Percentiles rank a stretch among this genome's conserved stretches.
Evolutionary conservation across 2,329 filamentous ascomycete genomes (phyloP).

Genomic region (Sporothrix dimorphospora): DNA sequence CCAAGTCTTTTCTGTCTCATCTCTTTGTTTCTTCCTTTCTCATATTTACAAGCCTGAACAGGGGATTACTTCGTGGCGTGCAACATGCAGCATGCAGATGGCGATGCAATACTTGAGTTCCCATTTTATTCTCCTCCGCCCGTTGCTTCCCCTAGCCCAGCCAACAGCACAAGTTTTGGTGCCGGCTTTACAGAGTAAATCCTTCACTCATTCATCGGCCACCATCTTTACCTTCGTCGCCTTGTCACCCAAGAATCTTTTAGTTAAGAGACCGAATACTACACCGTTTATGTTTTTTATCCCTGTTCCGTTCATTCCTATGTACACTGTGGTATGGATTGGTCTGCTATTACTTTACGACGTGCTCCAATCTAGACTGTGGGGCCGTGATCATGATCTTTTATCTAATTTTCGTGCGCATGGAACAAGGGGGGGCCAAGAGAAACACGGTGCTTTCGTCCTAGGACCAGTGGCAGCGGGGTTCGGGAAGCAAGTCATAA

Average conservation of each 20-base stretch:
- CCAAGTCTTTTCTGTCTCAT: background rate
- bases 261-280: background rate
- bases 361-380: background rate
- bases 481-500: conserved; percentile 2
- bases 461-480: background rate
- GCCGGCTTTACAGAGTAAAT: background rate
- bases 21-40: background rate
- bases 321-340: background rate
- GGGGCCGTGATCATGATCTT: conserved; percentile 20
- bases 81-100: conserved; percentile 2
- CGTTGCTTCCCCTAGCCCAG: background rate
- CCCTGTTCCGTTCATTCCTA: background rate
- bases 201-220: background rate
- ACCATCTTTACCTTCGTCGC: background rate
- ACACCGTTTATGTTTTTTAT: background rate
- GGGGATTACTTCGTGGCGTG: conserved; percentile 9
- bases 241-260: background rate
- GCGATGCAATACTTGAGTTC: background rate
- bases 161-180: background rate
- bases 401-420: background rate
- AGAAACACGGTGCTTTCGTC: conserved; percentile 14
- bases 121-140: background rate
- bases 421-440: conserved; percentile 1
- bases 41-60: background rate
- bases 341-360: background rate